These are phyloP conservation scores for Aureobasidium lini DNA, from an alignment of 2,329 filamentous ascomycete genomes.

Conservation along the genomic window DNA sequence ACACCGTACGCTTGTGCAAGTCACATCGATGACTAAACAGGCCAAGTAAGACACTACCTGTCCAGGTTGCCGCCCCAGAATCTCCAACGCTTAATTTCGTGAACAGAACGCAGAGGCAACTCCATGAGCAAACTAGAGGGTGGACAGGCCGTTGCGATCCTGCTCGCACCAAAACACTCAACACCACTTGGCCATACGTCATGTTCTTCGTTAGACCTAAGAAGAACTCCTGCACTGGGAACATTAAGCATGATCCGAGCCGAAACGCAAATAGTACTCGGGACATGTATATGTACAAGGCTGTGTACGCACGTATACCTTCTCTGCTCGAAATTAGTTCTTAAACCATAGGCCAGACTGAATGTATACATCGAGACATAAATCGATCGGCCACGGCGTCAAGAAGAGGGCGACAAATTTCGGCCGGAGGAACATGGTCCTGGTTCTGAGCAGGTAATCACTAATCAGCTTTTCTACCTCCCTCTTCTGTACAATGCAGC, in stretches of 20 bases:
- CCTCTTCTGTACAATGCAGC: slow-evolving; percentile 7
- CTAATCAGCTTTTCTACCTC: not conserved
- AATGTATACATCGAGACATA: slow-evolving; percentile 1
- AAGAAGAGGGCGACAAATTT: not conserved
- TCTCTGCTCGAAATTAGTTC: not conserved
- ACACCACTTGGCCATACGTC: not conserved
- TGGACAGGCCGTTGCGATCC: not conserved
- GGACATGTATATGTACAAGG: not conserved
- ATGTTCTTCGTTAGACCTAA: slow-evolving; percentile 2
- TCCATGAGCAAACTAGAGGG: not conserved
- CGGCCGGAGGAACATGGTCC: not conserved
- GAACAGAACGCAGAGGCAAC: not conserved
- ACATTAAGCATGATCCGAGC: slow-evolving; percentile 7
- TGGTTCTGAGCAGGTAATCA: not conserved
- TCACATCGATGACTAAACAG: not conserved
- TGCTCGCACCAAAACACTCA: not conserved
- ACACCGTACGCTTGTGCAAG: not conserved
- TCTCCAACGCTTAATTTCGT: not conserved
- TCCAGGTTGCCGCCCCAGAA: not conserved
- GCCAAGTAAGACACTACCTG: not conserved
- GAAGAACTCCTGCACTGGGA: not conserved
- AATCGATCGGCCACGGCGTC: not conserved
- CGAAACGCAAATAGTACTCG: slow-evolving; percentile 4
- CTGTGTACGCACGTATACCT: not conserved
- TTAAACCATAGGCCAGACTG: not conserved